These are phyloP conservation scores for Tetrapyrgos nigripes DNA, from an alignment of 1,284 basidiomycete species.

Conservation along the genomic window DNA sequence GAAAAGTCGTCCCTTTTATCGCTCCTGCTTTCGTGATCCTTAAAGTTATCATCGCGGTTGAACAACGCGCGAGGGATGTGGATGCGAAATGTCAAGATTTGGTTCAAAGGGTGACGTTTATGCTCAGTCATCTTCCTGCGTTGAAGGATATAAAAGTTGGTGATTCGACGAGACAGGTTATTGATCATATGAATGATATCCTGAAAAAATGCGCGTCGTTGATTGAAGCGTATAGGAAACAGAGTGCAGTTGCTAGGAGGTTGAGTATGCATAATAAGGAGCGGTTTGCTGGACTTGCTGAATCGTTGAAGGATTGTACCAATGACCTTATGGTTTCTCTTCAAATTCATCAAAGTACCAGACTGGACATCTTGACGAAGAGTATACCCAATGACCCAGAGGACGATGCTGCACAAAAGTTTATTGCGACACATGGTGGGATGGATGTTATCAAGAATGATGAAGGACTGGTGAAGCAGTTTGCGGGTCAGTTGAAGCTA, in stretches of 20 bases:
- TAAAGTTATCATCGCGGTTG: conserved; percentile 44
- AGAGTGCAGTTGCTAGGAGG: conserved; percentile 36
- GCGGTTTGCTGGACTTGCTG: conserved; percentile 28
- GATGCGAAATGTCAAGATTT: conserved; percentile 45
- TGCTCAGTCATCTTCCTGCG: conserved; percentile 42
- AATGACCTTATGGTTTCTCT: conserved; percentile 44
- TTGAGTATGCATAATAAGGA: conserved; percentile 42
- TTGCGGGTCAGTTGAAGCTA: conserved; percentile 39
- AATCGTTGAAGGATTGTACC: conserved; percentile 36
- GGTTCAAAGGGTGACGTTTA: conserved; percentile 45
- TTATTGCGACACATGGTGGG: conserved; percentile 39
- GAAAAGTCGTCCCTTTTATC: conserved; percentile 41
- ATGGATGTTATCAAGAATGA: conserved; percentile 38
- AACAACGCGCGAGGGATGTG: conserved; percentile 41
- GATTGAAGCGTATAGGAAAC: conserved; percentile 41
- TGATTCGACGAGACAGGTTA: conserved; percentile 33
- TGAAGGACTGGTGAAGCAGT: conserved; percentile 39
- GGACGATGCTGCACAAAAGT: conserved; percentile 38
- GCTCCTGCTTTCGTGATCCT: conserved; percentile 44
- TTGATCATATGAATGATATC: conserved; percentile 29
- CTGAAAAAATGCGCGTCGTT: conserved; percentile 30
- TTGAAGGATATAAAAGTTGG: conserved; percentile 32
- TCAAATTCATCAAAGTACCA: conserved; percentile 43
- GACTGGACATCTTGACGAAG: conserved; percentile 36
- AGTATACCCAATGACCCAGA: conserved; percentile 40